phyloP scores from a whole-genome alignment of 495 filamentous ascomycete genomes.

The Penicillium steckii region DNA sequence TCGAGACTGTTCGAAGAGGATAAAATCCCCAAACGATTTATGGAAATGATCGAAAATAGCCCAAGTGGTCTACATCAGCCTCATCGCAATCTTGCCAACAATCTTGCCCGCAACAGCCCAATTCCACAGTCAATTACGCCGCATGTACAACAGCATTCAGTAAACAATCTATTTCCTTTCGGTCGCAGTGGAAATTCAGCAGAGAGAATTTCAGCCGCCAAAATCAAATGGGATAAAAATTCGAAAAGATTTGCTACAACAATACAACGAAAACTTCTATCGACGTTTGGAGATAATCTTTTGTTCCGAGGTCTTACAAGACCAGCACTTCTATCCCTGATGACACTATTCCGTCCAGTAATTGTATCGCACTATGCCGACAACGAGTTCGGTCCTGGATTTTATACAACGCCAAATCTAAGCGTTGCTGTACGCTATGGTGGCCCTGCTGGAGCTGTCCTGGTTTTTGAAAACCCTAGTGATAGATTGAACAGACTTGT shows the following conservation, averaged over 20 bases:
- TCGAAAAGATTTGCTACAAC: background rate
- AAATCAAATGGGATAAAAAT: background rate
- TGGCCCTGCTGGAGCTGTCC: background rate
- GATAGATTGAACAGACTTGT: background rate
- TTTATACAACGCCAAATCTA: background rate
- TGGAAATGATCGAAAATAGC: background rate
- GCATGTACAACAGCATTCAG: background rate
- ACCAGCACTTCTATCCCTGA: background rate
- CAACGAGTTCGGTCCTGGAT: conserved; percentile 1
- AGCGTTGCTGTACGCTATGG: background rate
- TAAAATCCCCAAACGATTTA: background rate
- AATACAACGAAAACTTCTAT: background rate
- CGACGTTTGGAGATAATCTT: background rate
- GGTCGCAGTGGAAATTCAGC: background rate
- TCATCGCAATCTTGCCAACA: background rate
- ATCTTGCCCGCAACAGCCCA: background rate
- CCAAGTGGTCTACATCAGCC: background rate
- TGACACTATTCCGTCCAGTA: background rate
- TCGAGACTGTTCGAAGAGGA: background rate
- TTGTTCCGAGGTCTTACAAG: background rate
- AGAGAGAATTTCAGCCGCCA: background rate
- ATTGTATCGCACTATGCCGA: background rate
- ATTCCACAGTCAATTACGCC: background rate
- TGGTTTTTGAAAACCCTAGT: background rate
- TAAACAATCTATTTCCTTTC: background rate